Evolutionary conservation across 768 basidiomycete genomes (phyloP).

Genomic region (Hortiboletus flavorubellus): DNA sequence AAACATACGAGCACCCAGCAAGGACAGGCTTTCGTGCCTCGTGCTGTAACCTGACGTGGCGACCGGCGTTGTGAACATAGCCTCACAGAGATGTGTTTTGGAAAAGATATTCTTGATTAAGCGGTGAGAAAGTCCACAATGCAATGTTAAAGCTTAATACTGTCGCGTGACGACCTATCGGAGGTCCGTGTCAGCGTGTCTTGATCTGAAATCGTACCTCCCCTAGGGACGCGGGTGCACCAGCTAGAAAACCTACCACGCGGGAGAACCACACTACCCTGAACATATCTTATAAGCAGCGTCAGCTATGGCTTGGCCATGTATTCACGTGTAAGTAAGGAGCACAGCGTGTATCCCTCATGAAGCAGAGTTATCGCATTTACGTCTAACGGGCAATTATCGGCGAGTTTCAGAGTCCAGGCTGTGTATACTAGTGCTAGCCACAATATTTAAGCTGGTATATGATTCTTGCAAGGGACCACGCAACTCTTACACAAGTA

Average conservation of each 20-base stretch:
- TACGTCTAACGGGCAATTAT: conserved; percentile 14
- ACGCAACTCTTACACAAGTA: conserved; percentile 1
- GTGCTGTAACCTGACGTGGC: neutral
- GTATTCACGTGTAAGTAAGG: conserved; percentile 2
- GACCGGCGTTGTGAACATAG: neutral
- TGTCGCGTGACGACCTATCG: neutral
- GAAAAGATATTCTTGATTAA: conserved; percentile 8
- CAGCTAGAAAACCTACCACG: neutral
- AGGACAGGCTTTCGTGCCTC: neutral
- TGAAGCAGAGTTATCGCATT: conserved; percentile 7
- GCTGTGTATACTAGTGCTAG: neutral
- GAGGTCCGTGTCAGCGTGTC: neutral
- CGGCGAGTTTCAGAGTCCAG: conserved; percentile 2
- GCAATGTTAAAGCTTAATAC: conserved; percentile 17
- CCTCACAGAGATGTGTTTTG: neutral
- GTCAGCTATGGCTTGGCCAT: neutral
- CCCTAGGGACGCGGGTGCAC: neutral
- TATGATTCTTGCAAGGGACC: neutral
- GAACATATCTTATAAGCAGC: neutral
- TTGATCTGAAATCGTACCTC: neutral
- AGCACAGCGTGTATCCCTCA: conserved; percentile 1
- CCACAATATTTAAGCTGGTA: neutral
- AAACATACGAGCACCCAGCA: neutral
- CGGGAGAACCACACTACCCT: neutral
- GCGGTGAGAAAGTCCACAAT: conserved; percentile 17